Percentiles rank a stretch among this genome's conserved stretches.
These are phyloP conservation scores for Carallia pectinifolia DNA, from an alignment of 345 rosid species.

Conservation along the genomic window DNA sequence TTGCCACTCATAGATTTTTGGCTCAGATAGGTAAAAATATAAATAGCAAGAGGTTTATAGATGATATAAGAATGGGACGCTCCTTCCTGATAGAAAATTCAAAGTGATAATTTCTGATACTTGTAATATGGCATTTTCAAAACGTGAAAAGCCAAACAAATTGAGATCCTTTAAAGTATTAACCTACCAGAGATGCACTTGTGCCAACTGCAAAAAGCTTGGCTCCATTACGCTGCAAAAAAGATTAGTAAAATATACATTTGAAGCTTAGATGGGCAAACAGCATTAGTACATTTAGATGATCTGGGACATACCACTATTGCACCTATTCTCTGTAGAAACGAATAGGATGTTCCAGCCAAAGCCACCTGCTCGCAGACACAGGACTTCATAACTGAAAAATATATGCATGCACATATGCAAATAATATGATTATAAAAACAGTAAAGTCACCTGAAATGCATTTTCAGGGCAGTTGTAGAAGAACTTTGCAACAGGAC, in stretches of 20 bases:
- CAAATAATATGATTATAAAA: not conserved
- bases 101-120: too few species aligned
- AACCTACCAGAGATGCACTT: conserved; percentile 76
- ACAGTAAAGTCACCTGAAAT: conserved; percentile 61
- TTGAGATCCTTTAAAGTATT: not conserved
- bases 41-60: too few species aligned
- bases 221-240: conserved; percentile 78
- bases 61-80: too few species aligned
- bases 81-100: too few species aligned
- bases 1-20: too few species aligned
- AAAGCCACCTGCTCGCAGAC: conserved; percentile 66
- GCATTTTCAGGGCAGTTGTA: conserved; percentile 95
- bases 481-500: conserved; percentile 80
- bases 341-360: conserved; percentile 77
- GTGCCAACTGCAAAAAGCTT: conserved; percentile 95
- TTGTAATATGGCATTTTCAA: too few species aligned
- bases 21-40: too few species aligned
- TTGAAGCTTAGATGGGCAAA: not conserved
- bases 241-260: conserved; percentile 14
- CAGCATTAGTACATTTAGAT: not conserved
- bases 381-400: conserved; percentile 10
- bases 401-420: not conserved
- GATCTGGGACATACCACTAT: conserved; percentile 49
- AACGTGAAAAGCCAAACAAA: not conserved
- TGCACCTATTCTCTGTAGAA: conserved; percentile 82